Evolutionary conservation across 495 filamentous ascomycete species (phyloP).

Genomic region (Xylaria bambusicola): DNA sequence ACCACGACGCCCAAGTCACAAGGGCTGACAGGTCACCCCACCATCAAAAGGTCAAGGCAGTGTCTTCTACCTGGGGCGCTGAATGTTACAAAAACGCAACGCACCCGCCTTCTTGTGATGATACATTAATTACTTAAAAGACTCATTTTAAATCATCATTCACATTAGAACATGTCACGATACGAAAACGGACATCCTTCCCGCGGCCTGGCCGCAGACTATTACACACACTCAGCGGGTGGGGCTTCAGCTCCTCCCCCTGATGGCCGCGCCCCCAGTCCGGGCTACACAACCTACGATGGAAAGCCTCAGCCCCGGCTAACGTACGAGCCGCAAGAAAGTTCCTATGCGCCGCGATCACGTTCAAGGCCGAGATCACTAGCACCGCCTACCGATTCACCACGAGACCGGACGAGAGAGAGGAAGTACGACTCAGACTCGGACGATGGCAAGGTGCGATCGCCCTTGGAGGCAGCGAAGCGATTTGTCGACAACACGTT

Average conservation of each 20-base stretch:
- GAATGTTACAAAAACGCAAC: background rate
- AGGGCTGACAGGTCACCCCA: conserved; percentile 12
- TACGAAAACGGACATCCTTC: conserved; percentile 29
- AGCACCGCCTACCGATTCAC: conserved; percentile 21
- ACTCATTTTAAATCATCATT: background rate
- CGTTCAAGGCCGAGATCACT: conserved; percentile 25
- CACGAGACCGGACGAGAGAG: conserved; percentile 21
- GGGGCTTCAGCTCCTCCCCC: conserved; percentile 10
- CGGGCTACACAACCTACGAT: conserved; percentile 16
- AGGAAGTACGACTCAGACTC: conserved; percentile 20
- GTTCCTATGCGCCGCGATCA: conserved; percentile 13
- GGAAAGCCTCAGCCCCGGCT: conserved; percentile 21
- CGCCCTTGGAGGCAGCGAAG: conserved; percentile 32
- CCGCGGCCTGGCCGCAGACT: conserved; percentile 11
- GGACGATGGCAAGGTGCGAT: conserved; percentile 19
- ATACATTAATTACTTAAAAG: background rate
- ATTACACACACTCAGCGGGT: conserved; percentile 22
- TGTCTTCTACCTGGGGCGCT: background rate
- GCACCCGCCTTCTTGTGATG: background rate
- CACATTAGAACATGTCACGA: conserved; percentile 27
- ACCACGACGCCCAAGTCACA: conserved; percentile 17
- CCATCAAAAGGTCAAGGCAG: background rate
- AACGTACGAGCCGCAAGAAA: conserved; percentile 29
- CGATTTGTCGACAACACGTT: conserved; percentile 36
- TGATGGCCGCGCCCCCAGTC: conserved; percentile 19